These are phyloP conservation scores for Termitomyces sp. DNA, from an alignment of 768 basidiomycete genomes.

Conservation along the genomic window DNA sequence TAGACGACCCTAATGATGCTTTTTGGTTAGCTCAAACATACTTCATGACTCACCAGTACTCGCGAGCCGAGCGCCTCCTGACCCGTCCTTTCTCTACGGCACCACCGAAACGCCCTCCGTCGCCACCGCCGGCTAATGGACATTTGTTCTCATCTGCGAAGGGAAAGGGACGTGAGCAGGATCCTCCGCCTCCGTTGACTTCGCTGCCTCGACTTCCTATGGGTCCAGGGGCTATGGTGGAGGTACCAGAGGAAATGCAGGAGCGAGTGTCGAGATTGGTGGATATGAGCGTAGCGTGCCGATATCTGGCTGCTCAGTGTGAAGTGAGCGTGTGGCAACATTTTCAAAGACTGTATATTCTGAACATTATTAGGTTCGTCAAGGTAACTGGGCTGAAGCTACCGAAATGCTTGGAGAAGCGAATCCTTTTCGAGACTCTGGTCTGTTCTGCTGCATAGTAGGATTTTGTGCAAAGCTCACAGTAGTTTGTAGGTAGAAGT, in stretches of 20 bases:
- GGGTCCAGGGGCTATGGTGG: constrained; percentile 70
- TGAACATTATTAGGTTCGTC: constrained; percentile 52
- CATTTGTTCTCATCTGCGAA: constrained; percentile 39
- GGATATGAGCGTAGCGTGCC: constrained; percentile 92
- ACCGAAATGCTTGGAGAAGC: constrained; percentile 91
- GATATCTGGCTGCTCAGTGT: constrained; percentile 96
- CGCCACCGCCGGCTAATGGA: constrained; percentile 40
- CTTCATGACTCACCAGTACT: constrained; percentile 94
- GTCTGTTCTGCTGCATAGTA: constrained; percentile 29
- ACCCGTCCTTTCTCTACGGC: constrained; percentile 78
- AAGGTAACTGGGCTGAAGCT: constrained; percentile 91
- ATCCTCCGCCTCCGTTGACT: constrained; percentile 31
- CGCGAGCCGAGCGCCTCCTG: constrained; percentile 88
- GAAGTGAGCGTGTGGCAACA: constrained; percentile 48
- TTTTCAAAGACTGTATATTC: constrained; percentile 9
- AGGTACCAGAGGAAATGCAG: constrained; percentile 63
- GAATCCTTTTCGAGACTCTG: constrained; percentile 80
- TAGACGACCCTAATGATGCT: constrained; percentile 95
- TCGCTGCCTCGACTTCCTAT: constrained; percentile 60
- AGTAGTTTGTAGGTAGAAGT: constrained; percentile 44
- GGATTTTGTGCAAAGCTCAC: neutral
- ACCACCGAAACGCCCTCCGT: constrained; percentile 37
- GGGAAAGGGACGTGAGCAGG: constrained; percentile 64
- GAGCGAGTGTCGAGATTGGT: constrained; percentile 75
- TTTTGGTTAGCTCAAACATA: constrained; percentile 99